Evolutionary conservation across 352 stramenopile species (phyloP), one percentile per base, ranked within the genome.

Genomic region (Pythium apleroticum): DNA sequence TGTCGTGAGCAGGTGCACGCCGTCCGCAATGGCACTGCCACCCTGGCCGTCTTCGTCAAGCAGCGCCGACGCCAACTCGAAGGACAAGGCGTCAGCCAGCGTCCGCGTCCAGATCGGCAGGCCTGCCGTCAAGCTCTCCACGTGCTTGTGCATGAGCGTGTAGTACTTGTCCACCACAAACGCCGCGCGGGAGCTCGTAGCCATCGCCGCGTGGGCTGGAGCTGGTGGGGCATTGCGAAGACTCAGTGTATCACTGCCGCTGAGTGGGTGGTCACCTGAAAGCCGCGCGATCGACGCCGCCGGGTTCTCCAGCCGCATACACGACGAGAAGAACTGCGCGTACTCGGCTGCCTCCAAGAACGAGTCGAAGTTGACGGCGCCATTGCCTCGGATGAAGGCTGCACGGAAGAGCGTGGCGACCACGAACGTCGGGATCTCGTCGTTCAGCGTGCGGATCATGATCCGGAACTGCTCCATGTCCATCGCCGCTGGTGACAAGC

Each of bases 401-500:
- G 81, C 76, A 25, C 87, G 77, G 39, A 87, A 95, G 15, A 92
- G 74, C 1, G 67, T 81, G 0, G 83, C 87, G 4, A 89, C 60
- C 67, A 78, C 75, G 27, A 82, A 88, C 0, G 81, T 73, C 6
- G 86, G 81, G 6, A 88, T 84, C 43, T 93, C 82, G 53, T 89
- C 74, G 57, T 96, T 93, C 5, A 96, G 61, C 11, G 89, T 94
- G 31, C 71, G 75, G 14, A 97, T 72, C 81, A 97, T 97, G 22
- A 90, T 77, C 1, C 80, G 77, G 59, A 97, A 97, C 66, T 98
- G 91, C 53, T 94, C 86, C 74, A 96, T 94, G 65, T 98, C 91
- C 77, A 98, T 95, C 2, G 76, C 79, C 1, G 84, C 68, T 0
- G 67, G 46, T 1, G 54, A 66, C 58, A 28, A 60, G 6, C 27